These are phyloP conservation scores for Fragilariopsis cylindrus DNA, from an alignment of 108 stramenopile genomes.

Conservation along the genomic window DNA sequence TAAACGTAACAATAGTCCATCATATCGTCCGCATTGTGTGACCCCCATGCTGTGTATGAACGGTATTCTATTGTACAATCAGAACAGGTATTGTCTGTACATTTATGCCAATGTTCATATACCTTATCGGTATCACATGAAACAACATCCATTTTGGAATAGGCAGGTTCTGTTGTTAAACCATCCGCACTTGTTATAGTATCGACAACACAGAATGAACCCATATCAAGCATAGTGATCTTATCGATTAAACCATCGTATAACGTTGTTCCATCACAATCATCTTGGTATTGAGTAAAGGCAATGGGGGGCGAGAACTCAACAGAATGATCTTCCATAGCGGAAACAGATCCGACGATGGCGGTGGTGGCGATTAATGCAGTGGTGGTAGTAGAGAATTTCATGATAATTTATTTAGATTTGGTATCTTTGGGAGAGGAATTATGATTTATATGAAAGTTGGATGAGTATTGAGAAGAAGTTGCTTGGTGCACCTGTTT, in stretches of 20 bases:
- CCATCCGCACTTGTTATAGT: neutral
- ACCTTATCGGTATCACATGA: neutral
- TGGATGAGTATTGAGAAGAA: no score
- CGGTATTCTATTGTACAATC: constrained; percentile 4
- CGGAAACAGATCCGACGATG: constrained; percentile 5
- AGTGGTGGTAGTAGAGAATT: neutral
- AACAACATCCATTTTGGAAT: constrained; percentile 1
- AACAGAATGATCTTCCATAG: neutral
- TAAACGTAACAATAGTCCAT: neutral
- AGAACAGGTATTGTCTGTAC: neutral
- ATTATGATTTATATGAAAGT: no score
- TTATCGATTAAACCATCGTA: neutral
- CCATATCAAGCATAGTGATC: neutral
- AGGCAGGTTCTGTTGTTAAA: neutral
- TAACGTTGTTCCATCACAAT: neutral
- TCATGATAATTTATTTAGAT: neutral
- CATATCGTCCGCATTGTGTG: neutral
- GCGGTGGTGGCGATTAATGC: constrained; percentile 3
- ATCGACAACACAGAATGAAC: constrained; percentile 12
- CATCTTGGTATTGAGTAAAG: constrained; percentile 4
- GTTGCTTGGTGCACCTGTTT: no score
- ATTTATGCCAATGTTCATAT: constrained; percentile 4
- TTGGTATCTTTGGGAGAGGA: neutral
- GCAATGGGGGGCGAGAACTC: neutral
- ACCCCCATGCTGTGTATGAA: constrained; percentile 5